Conservation (phyloP, 371 early-diverging fungal species). For the Choanephora cucurbitarum region DNA sequence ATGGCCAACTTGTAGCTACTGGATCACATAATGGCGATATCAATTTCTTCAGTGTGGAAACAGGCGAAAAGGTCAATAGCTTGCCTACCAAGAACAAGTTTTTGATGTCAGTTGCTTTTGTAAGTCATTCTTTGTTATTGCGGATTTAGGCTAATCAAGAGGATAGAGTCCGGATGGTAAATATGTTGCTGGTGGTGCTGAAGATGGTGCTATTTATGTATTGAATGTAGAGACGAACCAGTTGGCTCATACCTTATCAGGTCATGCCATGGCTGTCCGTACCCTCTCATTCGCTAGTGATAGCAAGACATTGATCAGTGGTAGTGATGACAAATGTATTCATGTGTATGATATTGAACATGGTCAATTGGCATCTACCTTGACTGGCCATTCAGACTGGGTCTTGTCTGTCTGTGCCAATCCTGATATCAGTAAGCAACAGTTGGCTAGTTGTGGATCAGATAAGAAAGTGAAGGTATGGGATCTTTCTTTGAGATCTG, state of each 20-base stretch:
- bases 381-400: slow-evolving; percentile 80
- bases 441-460: slow-evolving; percentile 72
- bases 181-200: slow-evolving; percentile 75
- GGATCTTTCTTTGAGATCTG: slow-evolving; percentile 73
- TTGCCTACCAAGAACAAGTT: slow-evolving; percentile 77
- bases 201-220: slow-evolving; percentile 76
- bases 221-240: slow-evolving; percentile 73
- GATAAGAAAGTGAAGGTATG: slow-evolving; percentile 84
- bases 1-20: slow-evolving; percentile 69
- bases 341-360: slow-evolving; percentile 84
- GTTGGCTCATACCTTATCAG: slow-evolving; percentile 67
- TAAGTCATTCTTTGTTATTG: slow-evolving; percentile 31
- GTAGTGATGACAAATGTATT: slow-evolving; percentile 81
- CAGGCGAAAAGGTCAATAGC: slow-evolving; percentile 59
- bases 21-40: slow-evolving; percentile 78
- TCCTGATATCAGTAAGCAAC: slow-evolving; percentile 67
- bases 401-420: slow-evolving; percentile 70
- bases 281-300: slow-evolving; percentile 75
- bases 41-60: slow-evolving; percentile 67
- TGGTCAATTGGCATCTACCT: slow-evolving; percentile 71
- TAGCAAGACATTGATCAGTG: slow-evolving; percentile 69
- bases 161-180: slow-evolving; percentile 76
- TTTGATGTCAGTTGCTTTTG: slow-evolving; percentile 76
- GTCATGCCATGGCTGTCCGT: slow-evolving; percentile 78
- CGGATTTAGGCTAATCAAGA: neutral